phyloP scores from a whole-genome alignment of 345 rosid genomes.

The Syzygium oleosum region DNA sequence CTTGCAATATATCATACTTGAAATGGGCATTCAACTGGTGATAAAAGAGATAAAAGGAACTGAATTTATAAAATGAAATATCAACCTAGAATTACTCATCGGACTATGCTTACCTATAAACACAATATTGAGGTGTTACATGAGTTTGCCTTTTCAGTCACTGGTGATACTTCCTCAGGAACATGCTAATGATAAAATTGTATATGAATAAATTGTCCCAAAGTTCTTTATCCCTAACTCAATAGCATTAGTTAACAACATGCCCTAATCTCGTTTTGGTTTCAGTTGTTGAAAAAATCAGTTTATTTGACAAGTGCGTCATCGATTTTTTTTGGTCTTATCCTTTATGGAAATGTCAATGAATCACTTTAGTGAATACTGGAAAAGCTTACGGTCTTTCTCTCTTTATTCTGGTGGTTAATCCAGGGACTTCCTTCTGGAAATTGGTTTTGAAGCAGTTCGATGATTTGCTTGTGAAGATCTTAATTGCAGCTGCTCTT shows the following conservation, averaged over 20 bases:
- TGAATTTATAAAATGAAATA: not conserved
- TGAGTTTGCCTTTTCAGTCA: not conserved
- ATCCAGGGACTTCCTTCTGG: slow-evolving; percentile 94
- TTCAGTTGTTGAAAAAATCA: not conserved
- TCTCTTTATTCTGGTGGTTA: slow-evolving; percentile 3
- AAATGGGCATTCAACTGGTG: not conserved
- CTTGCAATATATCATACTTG: not conserved
- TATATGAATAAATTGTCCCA: not conserved
- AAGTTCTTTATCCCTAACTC: not conserved
- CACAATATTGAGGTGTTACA: not conserved
- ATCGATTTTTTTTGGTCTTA: not conserved
- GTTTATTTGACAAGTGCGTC: not conserved
- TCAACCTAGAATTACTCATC: not conserved
- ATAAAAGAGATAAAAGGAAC: not conserved
- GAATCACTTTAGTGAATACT: not conserved
- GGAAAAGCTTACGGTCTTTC: not conserved
- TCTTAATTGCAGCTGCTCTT: slow-evolving; percentile 87
- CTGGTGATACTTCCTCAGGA: not conserved
- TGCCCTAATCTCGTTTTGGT: not conserved
- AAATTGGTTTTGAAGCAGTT: slow-evolving; percentile 94
- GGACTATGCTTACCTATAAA: not conserved
- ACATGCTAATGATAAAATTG: not conserved
- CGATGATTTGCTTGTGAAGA: slow-evolving; percentile 97
- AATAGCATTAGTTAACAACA: not conserved
- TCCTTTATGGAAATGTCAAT: not conserved